phyloP scores from a whole-genome alignment of 495 filamentous ascomycete species.

The Penicillium robsamsonii region DNA sequence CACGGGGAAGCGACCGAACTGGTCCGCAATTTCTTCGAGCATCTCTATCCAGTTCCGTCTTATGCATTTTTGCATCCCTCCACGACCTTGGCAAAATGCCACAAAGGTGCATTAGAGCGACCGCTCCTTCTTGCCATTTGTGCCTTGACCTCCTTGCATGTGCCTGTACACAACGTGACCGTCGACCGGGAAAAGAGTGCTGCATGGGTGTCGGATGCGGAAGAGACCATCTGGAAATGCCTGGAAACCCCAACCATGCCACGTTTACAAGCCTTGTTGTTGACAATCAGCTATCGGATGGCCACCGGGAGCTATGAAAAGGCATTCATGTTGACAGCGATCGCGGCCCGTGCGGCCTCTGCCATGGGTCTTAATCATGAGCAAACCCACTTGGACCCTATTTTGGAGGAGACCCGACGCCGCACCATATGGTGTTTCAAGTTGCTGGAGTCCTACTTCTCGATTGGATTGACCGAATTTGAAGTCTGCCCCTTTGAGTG shows the following conservation, averaged over 20 bases:
- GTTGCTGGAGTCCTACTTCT: constrained; percentile 16
- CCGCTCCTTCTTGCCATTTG: constrained; percentile 10
- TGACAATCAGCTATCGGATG: constrained; percentile 20
- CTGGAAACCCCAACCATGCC: constrained; percentile 16
- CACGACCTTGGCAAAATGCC: constrained; percentile 8
- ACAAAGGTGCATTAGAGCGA: constrained; percentile 6
- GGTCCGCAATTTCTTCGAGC: constrained; percentile 10
- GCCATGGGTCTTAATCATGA: constrained; percentile 23
- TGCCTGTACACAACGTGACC: neutral
- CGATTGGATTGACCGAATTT: constrained; percentile 23
- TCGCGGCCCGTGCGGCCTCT: constrained; percentile 16
- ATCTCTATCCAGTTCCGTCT: constrained; percentile 19
- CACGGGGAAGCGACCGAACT: neutral
- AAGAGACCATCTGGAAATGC: constrained; percentile 12
- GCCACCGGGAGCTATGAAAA: constrained; percentile 12
- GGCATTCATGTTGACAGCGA: constrained; percentile 22
- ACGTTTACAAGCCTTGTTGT: constrained; percentile 16
- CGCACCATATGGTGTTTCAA: constrained; percentile 22
- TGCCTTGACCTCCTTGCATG: neutral
- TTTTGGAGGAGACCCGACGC: constrained; percentile 23
- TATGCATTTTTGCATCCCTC: constrained; percentile 23
- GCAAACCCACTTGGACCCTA: constrained; percentile 16
- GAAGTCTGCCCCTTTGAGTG: constrained; percentile 18
- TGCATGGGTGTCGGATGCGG: constrained; percentile 3
- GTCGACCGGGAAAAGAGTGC: neutral